Base-by-base conservation (phyloP, 2,329 filamentous ascomycete genomes). In the Curvularia verruculosa region DNA sequence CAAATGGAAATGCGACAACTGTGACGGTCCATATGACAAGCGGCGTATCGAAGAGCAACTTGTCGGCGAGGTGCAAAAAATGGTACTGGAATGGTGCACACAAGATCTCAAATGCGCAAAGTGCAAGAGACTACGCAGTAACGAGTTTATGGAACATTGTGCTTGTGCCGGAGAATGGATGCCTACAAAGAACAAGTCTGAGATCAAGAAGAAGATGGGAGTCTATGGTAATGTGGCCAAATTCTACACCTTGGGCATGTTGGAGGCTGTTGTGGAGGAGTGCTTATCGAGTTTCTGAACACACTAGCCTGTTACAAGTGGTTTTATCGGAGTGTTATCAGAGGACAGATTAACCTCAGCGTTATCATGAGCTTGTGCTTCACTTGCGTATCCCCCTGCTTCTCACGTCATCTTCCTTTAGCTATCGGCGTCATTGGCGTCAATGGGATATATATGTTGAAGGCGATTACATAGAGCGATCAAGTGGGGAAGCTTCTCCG, bases 101-200 rank as follows among this genome's bases (percentile, higher is more conserved):
- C 94, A 98, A 79, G 95, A 99, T 75, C 78, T 98, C 56, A 92
- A 92, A 77, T 99, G 95, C 74, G 86, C 84, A 29, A 91, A 91
- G 66, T 88, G 85, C 67, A 76, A 75, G 40, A 69, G 79, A 3
- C 77, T 96, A 37, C 82, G 92, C 71, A 83, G 91, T 39, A 98
- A 96, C 74, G 94, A 97, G 70, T 96, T 98, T 68, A 92, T 95
- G 87, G 94, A 97, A 75, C 93, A 98, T 77, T 99, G 96, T 77
- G 89, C 88, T 10, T 99, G 95, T 80, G 91, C 91, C 59, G 95
- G 95, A 3, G 84, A 85, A 57, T 99, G 95, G 95, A 84, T 83
- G 18, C 86, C 86, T 63, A 91, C 87, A 19, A 82, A 93, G 58
- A 84, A 88, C 65, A 82, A 84, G 62, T 85, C 84, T 28, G 89